Conservation (phyloP, 202 grass and related monocot genomes). For the Panicum hallii region DNA sequence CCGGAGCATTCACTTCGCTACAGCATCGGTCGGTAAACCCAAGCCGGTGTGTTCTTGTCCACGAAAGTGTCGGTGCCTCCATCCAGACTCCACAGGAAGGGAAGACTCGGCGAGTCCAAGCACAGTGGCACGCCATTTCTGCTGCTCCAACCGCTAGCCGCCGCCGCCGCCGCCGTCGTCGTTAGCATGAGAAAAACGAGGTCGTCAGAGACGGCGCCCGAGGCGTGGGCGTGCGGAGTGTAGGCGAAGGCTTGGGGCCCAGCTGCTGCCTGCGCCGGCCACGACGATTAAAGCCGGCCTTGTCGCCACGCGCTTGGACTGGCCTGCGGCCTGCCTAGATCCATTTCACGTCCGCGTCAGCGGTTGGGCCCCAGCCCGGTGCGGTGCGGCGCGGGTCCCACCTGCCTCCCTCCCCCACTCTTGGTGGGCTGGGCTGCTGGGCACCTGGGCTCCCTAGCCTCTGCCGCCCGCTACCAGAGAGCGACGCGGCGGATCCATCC, state of each 20-base stretch:
- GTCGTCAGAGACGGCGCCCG: not conserved
- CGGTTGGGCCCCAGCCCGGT: not conserved
- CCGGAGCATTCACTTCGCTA: not conserved
- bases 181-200: not conserved
- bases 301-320: slow-evolving; percentile 50
- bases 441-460: not conserved
- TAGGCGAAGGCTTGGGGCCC: not conserved
- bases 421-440: slow-evolving; percentile 13
- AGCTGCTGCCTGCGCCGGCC: not conserved
- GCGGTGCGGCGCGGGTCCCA: not conserved
- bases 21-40: no score
- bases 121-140: not conserved
- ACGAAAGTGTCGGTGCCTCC: not conserved
- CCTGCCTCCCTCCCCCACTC: not conserved
- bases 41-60: not conserved
- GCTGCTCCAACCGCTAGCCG: not conserved
- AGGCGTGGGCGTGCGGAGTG: not conserved
- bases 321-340: slow-evolving; percentile 2
- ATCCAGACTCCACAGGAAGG: no score
- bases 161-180: not conserved
- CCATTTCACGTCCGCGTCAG: not conserved
- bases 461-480: not conserved
- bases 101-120: not conserved
- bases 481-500: not conserved
- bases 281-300: slow-evolving; percentile 22